Percentiles rank a stretch among this genome's conserved stretches.
phyloP scores from a whole-genome alignment of 768 basidiomycete genomes.

The Macrolepiota dolichaula region DNA sequence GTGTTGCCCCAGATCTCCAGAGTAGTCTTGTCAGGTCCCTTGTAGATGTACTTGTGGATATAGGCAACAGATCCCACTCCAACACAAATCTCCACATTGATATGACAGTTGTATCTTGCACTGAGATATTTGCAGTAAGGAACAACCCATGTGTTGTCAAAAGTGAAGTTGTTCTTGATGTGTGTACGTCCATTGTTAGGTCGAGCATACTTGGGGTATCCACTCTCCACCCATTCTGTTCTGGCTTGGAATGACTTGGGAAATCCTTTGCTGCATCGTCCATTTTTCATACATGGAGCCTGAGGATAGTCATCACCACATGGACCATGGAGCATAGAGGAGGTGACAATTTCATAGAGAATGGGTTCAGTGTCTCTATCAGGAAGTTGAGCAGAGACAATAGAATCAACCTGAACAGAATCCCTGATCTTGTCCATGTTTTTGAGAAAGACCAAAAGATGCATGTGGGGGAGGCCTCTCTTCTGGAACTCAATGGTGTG shows the following conservation, averaged over 20 bases:
- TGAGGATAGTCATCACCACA: conserved; percentile 32
- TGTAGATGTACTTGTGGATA: conserved; percentile 46
- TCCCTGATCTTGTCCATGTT: conserved; percentile 27
- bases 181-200: conserved; percentile 30
- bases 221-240: conserved; percentile 34
- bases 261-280: conserved; percentile 39
- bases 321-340: conserved; percentile 47
- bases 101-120: conserved; percentile 39
- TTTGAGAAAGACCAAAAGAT: conserved; percentile 42
- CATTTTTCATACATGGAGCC: conserved; percentile 39
- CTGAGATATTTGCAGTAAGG: conserved; percentile 34
- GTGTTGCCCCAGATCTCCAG: conserved; percentile 23
- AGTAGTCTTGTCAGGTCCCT: conserved; percentile 40
- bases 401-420: conserved; percentile 33
- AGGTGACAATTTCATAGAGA: conserved; percentile 36
- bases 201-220: conserved; percentile 35
- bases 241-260: conserved; percentile 33
- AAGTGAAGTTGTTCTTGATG: background rate
- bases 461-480: conserved; percentile 49
- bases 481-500: conserved; percentile 57
- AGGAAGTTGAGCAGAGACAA: conserved; percentile 41
- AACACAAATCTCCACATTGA: conserved; percentile 43
- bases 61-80: conserved; percentile 42
- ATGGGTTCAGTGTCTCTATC: conserved; percentile 33
- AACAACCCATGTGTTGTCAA: conserved; percentile 40